Conservation (phyloP, 106 monocot genomes). For the Phalaenopsis aphrodite region DNA sequence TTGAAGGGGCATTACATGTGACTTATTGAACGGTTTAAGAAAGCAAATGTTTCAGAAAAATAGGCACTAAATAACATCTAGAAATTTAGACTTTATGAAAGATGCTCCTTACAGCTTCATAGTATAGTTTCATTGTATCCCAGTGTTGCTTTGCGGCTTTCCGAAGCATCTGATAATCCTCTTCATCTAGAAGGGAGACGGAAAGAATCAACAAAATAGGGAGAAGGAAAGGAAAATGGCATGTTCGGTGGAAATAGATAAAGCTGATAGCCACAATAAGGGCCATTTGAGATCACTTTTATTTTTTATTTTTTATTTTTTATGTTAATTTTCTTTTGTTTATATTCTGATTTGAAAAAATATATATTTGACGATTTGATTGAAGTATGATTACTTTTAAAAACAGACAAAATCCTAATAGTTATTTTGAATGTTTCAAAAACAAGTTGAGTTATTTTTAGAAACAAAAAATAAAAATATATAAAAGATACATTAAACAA, state of each 20-base stretch:
- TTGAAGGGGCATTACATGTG: slow-evolving; percentile 3
- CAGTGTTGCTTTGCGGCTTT: slow-evolving; percentile 62
- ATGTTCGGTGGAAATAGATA: not conserved
- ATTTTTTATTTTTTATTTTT: too few species aligned
- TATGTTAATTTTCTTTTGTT: too few species aligned
- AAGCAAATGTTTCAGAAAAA: not conserved
- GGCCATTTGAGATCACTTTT: too few species aligned
- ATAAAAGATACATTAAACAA: too few species aligned
- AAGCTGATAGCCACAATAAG: not conserved
- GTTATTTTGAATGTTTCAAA: not conserved
- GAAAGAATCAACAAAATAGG: not conserved
- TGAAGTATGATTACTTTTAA: too few species aligned
- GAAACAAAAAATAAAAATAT: too few species aligned
- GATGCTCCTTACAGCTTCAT: slow-evolving; percentile 62
- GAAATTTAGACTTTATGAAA: slow-evolving; percentile 2
- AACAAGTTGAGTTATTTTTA: not conserved
- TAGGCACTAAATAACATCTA: not conserved
- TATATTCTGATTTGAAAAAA: too few species aligned
- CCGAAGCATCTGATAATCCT: slow-evolving; percentile 44
- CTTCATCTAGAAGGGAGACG: slow-evolving; percentile 34
- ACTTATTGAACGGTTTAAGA: not conserved
- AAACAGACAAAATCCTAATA: too few species aligned
- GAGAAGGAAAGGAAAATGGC: not conserved
- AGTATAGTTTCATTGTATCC: slow-evolving; percentile 72
- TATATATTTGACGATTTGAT: too few species aligned